Conservation (phyloP, 1,284 basidiomycete genomes). For the Leccinum fallax region DNA sequence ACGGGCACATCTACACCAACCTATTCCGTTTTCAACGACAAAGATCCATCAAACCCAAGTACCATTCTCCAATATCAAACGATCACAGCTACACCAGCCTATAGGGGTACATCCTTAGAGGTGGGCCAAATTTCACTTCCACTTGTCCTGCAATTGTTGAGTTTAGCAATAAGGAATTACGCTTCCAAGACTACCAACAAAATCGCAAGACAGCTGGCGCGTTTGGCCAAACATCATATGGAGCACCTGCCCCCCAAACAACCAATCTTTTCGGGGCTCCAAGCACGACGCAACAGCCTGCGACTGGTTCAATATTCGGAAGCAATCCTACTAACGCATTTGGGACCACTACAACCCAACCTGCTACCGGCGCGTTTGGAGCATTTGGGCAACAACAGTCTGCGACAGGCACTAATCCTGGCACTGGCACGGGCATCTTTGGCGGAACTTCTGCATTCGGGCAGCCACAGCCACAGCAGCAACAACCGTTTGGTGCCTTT, state of each 20-base stretch:
- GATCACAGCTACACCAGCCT: conserved; percentile 72
- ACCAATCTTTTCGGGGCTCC: conserved; percentile 45
- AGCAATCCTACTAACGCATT: conserved; percentile 37
- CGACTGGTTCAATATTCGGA: conserved; percentile 38
- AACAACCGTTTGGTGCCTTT: conserved; percentile 43
- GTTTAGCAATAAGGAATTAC: conserved; percentile 58
- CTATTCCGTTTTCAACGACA: conserved; percentile 58
- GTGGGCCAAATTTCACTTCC: conserved; percentile 39
- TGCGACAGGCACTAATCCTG: conserved; percentile 31
- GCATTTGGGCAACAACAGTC: conserved; percentile 33
- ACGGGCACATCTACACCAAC: conserved; percentile 65
- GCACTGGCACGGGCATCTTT: conserved; percentile 43
- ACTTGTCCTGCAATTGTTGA: conserved; percentile 2
- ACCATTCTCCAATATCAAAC: conserved; percentile 66
- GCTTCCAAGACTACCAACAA: conserved; percentile 74
- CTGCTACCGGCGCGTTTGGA: conserved; percentile 30
- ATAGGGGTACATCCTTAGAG: conserved; percentile 72
- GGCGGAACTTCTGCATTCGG: conserved; percentile 38
- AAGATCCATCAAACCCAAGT: conserved; percentile 49
- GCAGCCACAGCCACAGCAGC: conserved; percentile 34
- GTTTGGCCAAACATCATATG: conserved; percentile 45
- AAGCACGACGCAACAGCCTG: conserved; percentile 36
- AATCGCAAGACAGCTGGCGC: conserved; percentile 68
- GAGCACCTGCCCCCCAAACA: conserved; percentile 29
- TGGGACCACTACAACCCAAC: conserved; percentile 36